Evolutionary conservation across 2,329 filamentous ascomycete species (phyloP), one percentile per base, ranked within the genome.

Genomic region (Xylariaceae sp.): DNA sequence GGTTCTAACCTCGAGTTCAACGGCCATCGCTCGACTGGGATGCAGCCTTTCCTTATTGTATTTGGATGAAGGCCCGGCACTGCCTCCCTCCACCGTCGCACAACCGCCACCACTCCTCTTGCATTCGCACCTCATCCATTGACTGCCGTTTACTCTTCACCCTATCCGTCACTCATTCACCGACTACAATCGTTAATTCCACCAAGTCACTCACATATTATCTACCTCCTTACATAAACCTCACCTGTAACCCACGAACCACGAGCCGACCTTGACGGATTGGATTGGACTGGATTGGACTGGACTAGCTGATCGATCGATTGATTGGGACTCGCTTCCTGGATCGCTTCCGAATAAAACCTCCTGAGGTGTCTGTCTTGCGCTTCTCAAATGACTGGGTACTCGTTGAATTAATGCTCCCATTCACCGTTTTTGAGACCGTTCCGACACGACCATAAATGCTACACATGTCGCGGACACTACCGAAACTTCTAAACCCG

Each of bases 81-180:
- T 55, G 54, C 57, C 57, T 53, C 57, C 41, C 42, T 47, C 38
- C 44, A 45, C 42, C 45, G 50, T 50, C 14, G 39, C 44, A 18
- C 42, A 40, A 28, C 50, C 44, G 45, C 56, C 42, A 52, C 48
- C 56, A 48, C 44, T 19, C 38, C n/a, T 57, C 58, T 48, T 28
- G 4, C 22, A 28, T 28, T 28, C 22, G 22, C 7, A 7, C 48
- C 50, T 18, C 38, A 42, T 31, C 34, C 10, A 38, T 34, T 43
- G 31, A 34, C 47, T 50, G 50, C 40, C 46, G 44, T 46, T 44
- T 38, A 45, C 42, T 52, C 52, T 48, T 43, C 50, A 42, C 48
- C 4, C 34, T 38, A 4, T 45, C 42, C 59, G 60, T 63, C 60
- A 60, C 58, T 64, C 62, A 60, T 65, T 65, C 53, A 7, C n/a